Evolutionary conservation across 2,329 filamentous ascomycete genomes (phyloP), one percentile per base, ranked within the genome.

Genomic region (Nemania sp.): DNA sequence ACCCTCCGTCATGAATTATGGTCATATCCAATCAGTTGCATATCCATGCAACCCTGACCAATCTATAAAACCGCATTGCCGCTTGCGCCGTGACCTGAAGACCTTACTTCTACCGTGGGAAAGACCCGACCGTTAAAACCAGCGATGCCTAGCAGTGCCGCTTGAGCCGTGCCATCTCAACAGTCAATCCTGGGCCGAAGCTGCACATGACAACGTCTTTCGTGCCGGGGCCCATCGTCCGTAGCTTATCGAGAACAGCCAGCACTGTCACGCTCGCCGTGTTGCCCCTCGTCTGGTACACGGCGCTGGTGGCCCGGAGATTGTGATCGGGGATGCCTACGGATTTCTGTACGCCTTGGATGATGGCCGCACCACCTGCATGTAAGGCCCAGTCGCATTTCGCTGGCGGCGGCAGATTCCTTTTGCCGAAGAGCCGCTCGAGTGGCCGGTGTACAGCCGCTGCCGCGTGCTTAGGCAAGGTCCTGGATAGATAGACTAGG

Each of bases 341-440:
- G 1, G 62, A 59, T 40, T 66, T 59, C 37, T 47, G 43, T 2
- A 62, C 62, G 2, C 64, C 64, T 13, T 57, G 37, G 15, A 66
- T 65, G 29, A 66, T 65, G 17, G 62, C 62, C 18, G 50, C 50
- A 17, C 64, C 64, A n/a, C 64, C 64, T 1, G 64, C 59, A 11
- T 66, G 64, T 5, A 66, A 47, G 2, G 64, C 64, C 64, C 64
- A 66, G 35, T 66, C 64, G 7, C 57, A 63, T 6, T 50, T 17
- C n/a, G 20, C 40, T 3, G 60, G 50, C 3, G 40, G 20, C 15
- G 55, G 53, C 0, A 57, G 12, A 2, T 17, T 52, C 39, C 59
- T 51, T 3, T 43, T 21, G 32, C 59, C 59, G 21, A 64, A 64
- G 9, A 65, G 54, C 21, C 57, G 43, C 21, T 55, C 52, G n/a